phyloP scores from a whole-genome alignment of 192 early-diverging fungal genomes.

The Coemansia asiatica region DNA sequence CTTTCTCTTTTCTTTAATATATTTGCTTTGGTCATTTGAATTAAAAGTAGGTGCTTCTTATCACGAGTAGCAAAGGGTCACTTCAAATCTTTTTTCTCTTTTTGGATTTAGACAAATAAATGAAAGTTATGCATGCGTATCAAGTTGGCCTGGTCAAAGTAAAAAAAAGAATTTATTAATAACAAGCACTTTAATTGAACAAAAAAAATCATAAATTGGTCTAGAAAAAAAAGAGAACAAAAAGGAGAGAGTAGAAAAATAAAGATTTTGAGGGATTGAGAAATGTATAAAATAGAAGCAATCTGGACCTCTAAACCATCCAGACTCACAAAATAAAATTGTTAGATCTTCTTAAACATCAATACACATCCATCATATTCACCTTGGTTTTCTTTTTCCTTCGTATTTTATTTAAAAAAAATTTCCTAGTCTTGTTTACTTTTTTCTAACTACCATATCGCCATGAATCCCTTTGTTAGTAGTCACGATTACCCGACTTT shows the following conservation, averaged over 20 bases:
- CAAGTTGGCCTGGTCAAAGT: neutral
- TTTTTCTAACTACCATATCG: neutral
- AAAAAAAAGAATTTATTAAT: neutral
- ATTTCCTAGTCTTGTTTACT: too few species aligned
- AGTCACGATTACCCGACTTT: constrained; percentile 39
- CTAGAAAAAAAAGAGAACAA: neutral
- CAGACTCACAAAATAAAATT: neutral
- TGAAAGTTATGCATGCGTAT: neutral
- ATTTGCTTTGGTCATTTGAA: neutral
- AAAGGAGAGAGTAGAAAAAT: neutral
- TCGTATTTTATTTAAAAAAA: too few species aligned
- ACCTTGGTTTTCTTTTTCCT: neutral
- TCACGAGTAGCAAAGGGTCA: constrained; percentile 2
- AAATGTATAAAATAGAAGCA: constrained; percentile 1
- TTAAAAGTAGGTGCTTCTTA: neutral
- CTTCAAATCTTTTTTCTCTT: neutral
- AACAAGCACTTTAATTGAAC: neutral
- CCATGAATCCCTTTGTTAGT: constrained; percentile 18
- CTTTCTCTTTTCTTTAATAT: too few species aligned
- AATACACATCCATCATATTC: neutral
- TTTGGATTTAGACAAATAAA: constrained; percentile 2
- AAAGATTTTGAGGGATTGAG: neutral
- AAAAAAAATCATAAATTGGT: neutral
- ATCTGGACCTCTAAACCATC: neutral
- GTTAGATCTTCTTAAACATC: neutral